Evolutionary conservation across 1,284 basidiomycete species (phyloP).

Genomic region (Ganoderma boninense): DNA sequence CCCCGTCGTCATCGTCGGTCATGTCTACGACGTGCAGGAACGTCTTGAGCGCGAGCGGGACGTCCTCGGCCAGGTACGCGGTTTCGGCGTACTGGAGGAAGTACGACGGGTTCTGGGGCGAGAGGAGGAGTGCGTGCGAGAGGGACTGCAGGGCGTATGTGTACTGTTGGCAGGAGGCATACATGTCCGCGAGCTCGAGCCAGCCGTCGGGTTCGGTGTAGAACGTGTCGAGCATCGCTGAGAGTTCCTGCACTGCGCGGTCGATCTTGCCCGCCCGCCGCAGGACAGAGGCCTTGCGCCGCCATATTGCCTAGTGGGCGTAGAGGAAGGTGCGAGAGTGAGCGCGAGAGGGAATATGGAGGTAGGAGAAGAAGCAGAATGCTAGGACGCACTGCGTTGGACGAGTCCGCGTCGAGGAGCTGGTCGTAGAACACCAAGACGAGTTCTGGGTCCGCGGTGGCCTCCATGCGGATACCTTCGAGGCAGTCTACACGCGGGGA

Average conservation of each 20-base stretch:
- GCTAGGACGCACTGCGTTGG: conserved; percentile 74
- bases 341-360: neutral
- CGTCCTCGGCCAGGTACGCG: conserved; percentile 80
- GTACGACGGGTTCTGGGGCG: conserved; percentile 88
- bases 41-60: conserved; percentile 84
- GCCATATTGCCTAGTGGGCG: conserved; percentile 74
- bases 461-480: conserved; percentile 89
- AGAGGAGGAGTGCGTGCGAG: conserved; percentile 83
- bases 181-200: conserved; percentile 93
- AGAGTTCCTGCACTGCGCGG: conserved; percentile 79
- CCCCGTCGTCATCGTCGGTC: conserved; percentile 67
- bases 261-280: conserved; percentile 67
- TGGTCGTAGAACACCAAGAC: conserved; percentile 77
- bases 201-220: conserved; percentile 94
- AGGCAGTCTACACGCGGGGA: conserved; percentile 88
- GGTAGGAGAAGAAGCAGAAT: neutral
- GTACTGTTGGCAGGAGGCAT: conserved; percentile 82
- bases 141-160: conserved; percentile 75
- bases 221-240: conserved; percentile 88
- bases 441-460: conserved; percentile 66
- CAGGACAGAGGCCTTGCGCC: conserved; percentile 82
- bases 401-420: conserved; percentile 73
- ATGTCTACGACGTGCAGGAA: conserved; percentile 88
- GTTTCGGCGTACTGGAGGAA: conserved; percentile 88
- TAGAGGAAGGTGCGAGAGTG: neutral